Base-by-base conservation (phyloP, 176 grass and related monocot genomes). In the Musa acuminata region DNA sequence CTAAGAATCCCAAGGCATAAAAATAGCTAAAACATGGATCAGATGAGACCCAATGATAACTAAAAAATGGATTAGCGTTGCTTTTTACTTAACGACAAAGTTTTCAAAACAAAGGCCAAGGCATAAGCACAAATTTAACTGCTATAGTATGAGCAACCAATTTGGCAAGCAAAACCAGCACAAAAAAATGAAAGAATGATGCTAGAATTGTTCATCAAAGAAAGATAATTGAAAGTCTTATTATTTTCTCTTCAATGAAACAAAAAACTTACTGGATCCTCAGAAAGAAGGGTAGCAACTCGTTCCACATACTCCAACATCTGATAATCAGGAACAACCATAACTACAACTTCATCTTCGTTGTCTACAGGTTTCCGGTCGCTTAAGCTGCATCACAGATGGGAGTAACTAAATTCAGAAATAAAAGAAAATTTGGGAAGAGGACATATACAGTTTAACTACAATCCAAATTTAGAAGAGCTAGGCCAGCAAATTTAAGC, bases 321-420 rank as follows among this genome's bases (percentile, higher is more conserved):
- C 51, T 99, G 95, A 80, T 94, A 92, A 78, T 94, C 95, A 73
- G 90, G 95, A 59, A 99, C 93, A 71, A 99, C 82, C 95, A 94
- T 99, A 75, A 94, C 88, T 52, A 90, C 82, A 53, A 91, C 79
- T 75, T 85, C 90, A 84, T 98, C 95, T 25, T 93, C 95, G 75
- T 73, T 26, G 51, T 82, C 86, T 48, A 98, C 88, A 72, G 90
- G 90, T n/a, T 91, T 98, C 64, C 95, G 80, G n/a, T 98, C 90
- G 19, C 95, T 85, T 74, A 98, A 85, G 79, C 95, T 98, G 84
- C 80, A 82, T 53, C 50, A 76, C 21, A 73, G 77, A n/a, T 80
- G 14, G 64, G 53, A 23, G 73, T 53, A 71, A 11, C 51, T 65
- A 51, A 62, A 59, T n/a, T 73, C 22, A 67, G 43, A 51, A 55